Evolutionary conservation across 1,284 basidiomycete species (phyloP).

Genomic region (Leccinum angustisporum): DNA sequence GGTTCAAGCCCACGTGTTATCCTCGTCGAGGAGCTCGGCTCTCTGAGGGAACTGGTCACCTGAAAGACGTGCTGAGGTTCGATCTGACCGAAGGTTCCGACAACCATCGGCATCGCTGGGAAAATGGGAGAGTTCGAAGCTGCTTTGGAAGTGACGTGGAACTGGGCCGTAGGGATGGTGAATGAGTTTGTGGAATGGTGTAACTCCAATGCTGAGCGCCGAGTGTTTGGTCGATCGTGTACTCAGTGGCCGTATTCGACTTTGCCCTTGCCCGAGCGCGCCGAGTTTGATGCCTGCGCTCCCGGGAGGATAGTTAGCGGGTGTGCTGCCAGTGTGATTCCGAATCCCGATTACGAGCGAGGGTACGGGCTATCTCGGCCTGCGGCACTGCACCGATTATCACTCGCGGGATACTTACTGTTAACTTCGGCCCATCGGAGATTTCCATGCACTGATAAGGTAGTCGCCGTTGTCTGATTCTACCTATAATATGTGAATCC

Average conservation of each 20-base stretch:
- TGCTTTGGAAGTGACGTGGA: constrained; percentile 61
- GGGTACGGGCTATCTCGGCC: background rate
- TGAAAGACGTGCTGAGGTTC: constrained; percentile 93
- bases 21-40: constrained; percentile 84
- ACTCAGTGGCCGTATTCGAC: background rate
- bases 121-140: constrained; percentile 62
- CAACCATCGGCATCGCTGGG: constrained; percentile 55
- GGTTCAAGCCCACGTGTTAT: constrained; percentile 83
- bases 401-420: background rate
- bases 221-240: background rate
- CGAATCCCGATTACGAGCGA: background rate
- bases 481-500: background rate
- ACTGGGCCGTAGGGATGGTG: constrained; percentile 38
- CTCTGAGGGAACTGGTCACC: constrained; percentile 85
- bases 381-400: background rate
- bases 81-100: constrained; percentile 60
- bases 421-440: background rate
- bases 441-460: background rate
- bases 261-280: background rate
- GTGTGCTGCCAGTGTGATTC: background rate
- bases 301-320: background rate
- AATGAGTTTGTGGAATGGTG: constrained; percentile 26
- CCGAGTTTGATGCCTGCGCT: too few species aligned
- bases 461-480: too few species aligned
- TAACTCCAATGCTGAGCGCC: constrained; percentile 20